Conservation (phyloP, 805 yeast species). For the Phaffomyces thermotolerans region DNA sequence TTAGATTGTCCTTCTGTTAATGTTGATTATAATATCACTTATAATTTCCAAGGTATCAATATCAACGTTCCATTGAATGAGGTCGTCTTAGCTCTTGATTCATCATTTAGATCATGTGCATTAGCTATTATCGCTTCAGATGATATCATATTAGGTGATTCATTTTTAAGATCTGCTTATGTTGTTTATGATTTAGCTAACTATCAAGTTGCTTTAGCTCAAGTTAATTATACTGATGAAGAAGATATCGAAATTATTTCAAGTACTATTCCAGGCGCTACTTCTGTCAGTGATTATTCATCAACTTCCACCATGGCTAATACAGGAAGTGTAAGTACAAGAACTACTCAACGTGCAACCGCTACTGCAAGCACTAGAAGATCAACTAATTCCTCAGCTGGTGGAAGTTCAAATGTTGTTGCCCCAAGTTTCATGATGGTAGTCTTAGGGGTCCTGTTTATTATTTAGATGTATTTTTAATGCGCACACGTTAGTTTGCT, state of each 20-base stretch:
- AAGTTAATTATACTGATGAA: constrained; percentile 30
- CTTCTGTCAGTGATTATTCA: constrained; percentile 36
- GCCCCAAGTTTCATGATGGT: no score
- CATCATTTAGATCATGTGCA: constrained; percentile 30
- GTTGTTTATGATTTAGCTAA: constrained; percentile 48
- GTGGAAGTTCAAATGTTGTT: no score
- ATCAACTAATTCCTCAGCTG: no score
- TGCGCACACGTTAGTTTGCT: no score
- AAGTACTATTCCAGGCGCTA: constrained; percentile 44
- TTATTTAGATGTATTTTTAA: no score
- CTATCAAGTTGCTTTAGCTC: constrained; percentile 38
- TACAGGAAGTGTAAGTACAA: neutral
- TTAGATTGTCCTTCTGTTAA: constrained; percentile 34
- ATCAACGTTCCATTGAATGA: constrained; percentile 43
- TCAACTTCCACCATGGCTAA: neutral
- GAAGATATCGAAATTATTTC: constrained; percentile 40
- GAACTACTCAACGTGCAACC: neutral
- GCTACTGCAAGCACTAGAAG: no score
- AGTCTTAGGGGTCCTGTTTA: no score
- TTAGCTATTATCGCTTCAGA: constrained; percentile 34
- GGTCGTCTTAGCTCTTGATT: constrained; percentile 24
- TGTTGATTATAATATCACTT: constrained; percentile 19
- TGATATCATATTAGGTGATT: constrained; percentile 42
- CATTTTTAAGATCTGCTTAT: constrained; percentile 44
- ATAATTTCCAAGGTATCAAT: constrained; percentile 48